Conservation (phyloP, 1,284 basidiomycete genomes). For the Laetiporus sulphureus region DNA sequence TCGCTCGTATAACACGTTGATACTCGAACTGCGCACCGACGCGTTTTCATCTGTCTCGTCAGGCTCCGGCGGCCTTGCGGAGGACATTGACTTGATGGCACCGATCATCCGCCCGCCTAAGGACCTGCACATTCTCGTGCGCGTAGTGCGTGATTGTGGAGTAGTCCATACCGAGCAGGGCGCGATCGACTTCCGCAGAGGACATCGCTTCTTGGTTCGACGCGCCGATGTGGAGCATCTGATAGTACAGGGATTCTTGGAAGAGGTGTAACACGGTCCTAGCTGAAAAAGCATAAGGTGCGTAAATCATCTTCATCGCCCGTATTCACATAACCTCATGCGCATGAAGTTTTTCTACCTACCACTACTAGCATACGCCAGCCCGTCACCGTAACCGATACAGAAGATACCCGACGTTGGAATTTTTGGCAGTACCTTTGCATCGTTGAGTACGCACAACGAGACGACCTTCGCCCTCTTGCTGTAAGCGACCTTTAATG, state of each 20-base stretch:
- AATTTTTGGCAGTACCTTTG: no score
- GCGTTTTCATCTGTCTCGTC: slow-evolving; percentile 59
- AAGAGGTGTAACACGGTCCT: slow-evolving; percentile 49
- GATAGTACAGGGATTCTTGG: slow-evolving; percentile 87
- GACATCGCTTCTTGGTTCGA: slow-evolving; percentile 82
- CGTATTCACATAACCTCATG: no score
- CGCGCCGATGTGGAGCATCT: slow-evolving; percentile 87
- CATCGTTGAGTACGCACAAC: no score
- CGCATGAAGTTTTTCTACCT: no score
- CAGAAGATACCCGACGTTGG: no score
- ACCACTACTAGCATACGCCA: no score
- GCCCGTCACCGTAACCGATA: no score
- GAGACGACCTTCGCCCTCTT: no score
- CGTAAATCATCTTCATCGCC: no score
- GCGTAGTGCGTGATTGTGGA: slow-evolving; percentile 80
- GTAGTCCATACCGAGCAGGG: slow-evolving; percentile 87
- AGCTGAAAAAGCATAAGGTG: no score
- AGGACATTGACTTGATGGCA: slow-evolving; percentile 79
- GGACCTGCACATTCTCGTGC: slow-evolving; percentile 74
- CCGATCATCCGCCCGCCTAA: slow-evolving; percentile 74
- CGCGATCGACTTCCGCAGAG: slow-evolving; percentile 82
- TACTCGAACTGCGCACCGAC: slow-evolving; percentile 74
- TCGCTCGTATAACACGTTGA: slow-evolving; percentile 72
- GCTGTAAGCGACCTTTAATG: no score
- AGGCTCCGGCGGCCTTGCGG: slow-evolving; percentile 9